Evolutionary conservation across 192 early-diverging fungal species (phyloP).

Genomic region (Coemansia umbellata): DNA sequence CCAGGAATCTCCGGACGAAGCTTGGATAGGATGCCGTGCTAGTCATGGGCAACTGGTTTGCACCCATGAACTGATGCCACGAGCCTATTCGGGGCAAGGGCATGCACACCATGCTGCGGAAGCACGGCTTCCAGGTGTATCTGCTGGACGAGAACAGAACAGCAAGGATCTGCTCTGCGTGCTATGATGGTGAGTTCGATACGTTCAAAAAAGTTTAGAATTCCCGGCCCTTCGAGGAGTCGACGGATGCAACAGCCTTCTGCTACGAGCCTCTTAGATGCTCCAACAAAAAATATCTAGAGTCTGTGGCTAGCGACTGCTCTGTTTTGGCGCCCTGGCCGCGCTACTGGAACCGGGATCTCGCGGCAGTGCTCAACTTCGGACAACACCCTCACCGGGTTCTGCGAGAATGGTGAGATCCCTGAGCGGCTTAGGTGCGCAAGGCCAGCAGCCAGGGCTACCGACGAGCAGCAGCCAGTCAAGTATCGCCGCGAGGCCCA

Average conservation of each 20-base stretch:
- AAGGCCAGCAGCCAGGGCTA: not conserved
- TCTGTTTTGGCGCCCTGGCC: no score
- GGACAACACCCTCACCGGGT: not conserved
- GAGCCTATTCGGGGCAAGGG: slow-evolving; percentile 15
- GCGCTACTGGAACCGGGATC: no score
- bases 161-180: slow-evolving; percentile 3
- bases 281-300: no score
- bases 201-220: not conserved
- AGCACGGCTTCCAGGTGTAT: slow-evolving; percentile 9
- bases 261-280: no score
- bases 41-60: slow-evolving; percentile 15
- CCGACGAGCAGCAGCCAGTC: not conserved
- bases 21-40: slow-evolving; percentile 6
- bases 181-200: not conserved
- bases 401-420: not conserved
- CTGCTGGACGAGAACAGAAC: slow-evolving; percentile 4
- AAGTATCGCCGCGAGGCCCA: not conserved
- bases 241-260: not conserved
- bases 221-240: not conserved
- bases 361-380: not conserved
- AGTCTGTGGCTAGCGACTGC: no score
- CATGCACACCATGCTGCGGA: not conserved
- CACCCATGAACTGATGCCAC: slow-evolving; percentile 1
- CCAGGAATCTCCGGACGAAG: not conserved
- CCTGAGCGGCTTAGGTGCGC: no score